Percentiles rank a stretch among this genome's conserved stretches.
Evolutionary conservation across 441 rosid species (phyloP).

Genomic region (Theobroma grandiflorum): DNA sequence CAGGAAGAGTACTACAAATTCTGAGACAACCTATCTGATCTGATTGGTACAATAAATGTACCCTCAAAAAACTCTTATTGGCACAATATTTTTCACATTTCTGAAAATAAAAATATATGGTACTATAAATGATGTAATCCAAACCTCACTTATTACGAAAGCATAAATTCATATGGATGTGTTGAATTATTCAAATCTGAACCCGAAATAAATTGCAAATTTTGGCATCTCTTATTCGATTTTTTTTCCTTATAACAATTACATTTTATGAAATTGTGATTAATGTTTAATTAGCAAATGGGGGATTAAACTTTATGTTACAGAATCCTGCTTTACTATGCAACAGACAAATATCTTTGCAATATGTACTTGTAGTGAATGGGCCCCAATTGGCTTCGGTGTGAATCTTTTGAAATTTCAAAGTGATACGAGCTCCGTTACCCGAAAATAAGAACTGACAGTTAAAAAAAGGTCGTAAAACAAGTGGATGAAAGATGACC

Average conservation of each 20-base stretch:
- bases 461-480: background rate
- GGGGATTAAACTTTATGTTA: background rate
- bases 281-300: background rate
- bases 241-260: too few relatives aligned
- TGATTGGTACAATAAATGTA: background rate
- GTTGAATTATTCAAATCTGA: too few relatives aligned
- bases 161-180: background rate
- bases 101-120: background rate
- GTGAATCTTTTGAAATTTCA: background rate
- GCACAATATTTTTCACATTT: background rate
- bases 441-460: background rate
- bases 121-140: conserved; percentile 5
- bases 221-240: background rate
- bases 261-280: too few relatives aligned
- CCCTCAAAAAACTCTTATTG: background rate
- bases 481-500: background rate
- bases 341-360: background rate
- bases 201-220: too few relatives aligned
- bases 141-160: background rate
- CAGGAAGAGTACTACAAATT: background rate
- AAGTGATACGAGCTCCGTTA: conserved; percentile 22
- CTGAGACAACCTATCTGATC: conserved; percentile 15
- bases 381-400: background rate
- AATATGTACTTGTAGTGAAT: conserved; percentile 30
- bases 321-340: background rate